phyloP scores from a whole-genome alignment of 805 yeast genomes.

The Candida awuae region DNA sequence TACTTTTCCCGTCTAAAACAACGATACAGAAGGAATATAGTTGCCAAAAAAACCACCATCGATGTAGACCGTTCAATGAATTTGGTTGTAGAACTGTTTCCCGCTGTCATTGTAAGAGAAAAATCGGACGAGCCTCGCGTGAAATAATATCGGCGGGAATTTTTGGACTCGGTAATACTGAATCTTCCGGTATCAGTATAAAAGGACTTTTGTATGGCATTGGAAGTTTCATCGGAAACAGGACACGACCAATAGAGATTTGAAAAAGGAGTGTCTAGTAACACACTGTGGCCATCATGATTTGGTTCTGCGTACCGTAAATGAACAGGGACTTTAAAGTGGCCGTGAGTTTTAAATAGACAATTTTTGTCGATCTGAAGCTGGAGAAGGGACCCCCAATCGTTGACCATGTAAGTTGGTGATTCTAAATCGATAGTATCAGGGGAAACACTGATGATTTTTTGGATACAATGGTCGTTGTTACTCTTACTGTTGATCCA shows the following conservation, averaged over 20 bases:
- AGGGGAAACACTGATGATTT: constrained; percentile 14
- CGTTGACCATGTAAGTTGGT: constrained; percentile 23
- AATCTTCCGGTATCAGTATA: constrained; percentile 2
- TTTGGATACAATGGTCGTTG: constrained; percentile 4
- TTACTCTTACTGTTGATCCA: neutral
- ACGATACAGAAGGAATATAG: no score
- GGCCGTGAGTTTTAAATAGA: constrained; percentile 8
- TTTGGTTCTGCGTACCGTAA: constrained; percentile 24
- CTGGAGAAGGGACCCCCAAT: constrained; percentile 21
- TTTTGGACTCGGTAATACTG: no score
- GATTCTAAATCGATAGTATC: constrained; percentile 25
- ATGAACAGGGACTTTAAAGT: constrained; percentile 27
- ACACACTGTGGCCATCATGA: constrained; percentile 3
- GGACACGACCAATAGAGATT: constrained; percentile 25
- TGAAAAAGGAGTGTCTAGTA: constrained; percentile 15
- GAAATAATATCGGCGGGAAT: no score
- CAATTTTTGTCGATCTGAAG: constrained; percentile 15
- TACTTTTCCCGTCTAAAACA: no score
- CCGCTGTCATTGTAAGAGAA: no score
- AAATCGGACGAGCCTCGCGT: no score
- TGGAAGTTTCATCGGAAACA: constrained; percentile 7
- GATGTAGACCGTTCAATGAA: no score
- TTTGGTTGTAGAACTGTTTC: no score
- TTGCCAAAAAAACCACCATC: no score
- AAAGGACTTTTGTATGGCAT: neutral